Conservation (phyloP, 768 basidiomycete genomes). For the Lepiota venenata region DNA sequence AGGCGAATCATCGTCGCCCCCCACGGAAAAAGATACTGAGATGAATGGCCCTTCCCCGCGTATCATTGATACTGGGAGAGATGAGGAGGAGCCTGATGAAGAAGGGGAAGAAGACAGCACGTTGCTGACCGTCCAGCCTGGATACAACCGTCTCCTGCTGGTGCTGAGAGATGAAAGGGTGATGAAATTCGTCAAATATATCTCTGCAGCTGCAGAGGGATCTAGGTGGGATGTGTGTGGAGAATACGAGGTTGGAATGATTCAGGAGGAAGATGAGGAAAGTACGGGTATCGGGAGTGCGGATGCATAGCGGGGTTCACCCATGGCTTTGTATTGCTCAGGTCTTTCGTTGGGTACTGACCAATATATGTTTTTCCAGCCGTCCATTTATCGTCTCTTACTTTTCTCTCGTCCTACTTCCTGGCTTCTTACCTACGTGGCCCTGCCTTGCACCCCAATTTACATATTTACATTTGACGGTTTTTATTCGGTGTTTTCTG, state of each 20-base stretch:
- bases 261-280: slow-evolving; percentile 60
- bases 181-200: slow-evolving; percentile 94
- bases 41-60: background rate
- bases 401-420: too few relatives aligned
- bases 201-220: slow-evolving; percentile 84
- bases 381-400: too few relatives aligned
- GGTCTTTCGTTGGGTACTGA: too few relatives aligned
- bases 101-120: slow-evolving; percentile 75
- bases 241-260: slow-evolving; percentile 88
- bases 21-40: background rate
- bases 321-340: too few relatives aligned
- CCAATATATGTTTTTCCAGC: too few relatives aligned
- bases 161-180: slow-evolving; percentile 92
- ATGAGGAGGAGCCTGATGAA: slow-evolving; percentile 33
- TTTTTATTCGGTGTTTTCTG: too few relatives aligned
- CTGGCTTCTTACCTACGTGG: background rate
- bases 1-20: background rate
- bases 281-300: slow-evolving; percentile 20
- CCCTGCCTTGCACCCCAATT: background rate
- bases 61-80: slow-evolving; percentile 13
- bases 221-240: slow-evolving; percentile 92
- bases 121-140: slow-evolving; percentile 81
- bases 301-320: background rate
- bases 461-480: background rate
- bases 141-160: slow-evolving; percentile 85